These are phyloP conservation scores for Achlya hypogyna DNA, from an alignment of 352 stramenopile species.

Conservation along the genomic window DNA sequence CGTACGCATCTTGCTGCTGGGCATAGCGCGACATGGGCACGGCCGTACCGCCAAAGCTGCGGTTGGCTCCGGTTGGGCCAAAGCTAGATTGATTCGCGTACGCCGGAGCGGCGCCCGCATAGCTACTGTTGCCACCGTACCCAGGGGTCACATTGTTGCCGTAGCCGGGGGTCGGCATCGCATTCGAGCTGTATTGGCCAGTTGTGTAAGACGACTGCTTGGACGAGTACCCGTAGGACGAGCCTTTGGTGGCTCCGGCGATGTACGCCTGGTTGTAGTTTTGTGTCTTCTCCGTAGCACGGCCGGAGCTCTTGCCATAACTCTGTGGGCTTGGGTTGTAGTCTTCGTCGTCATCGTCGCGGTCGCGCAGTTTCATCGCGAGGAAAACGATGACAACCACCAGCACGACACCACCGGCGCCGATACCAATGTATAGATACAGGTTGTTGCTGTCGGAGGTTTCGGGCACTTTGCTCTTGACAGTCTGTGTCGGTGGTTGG, in stretches of 20 bases:
- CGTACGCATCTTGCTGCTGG: background rate
- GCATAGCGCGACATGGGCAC: background rate
- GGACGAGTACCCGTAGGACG: background rate
- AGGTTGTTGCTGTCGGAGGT: background rate
- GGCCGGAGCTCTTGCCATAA: background rate
- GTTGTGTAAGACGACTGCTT: too few relatives aligned
- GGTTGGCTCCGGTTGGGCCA: background rate
- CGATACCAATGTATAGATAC: slow-evolving; percentile 18
- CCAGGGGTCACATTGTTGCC: background rate
- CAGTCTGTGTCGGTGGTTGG: background rate
- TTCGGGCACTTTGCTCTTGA: background rate
- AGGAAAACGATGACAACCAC: slow-evolving; percentile 10
- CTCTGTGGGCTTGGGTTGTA: background rate
- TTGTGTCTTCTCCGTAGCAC: background rate
- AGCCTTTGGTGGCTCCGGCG: background rate
- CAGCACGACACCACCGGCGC: slow-evolving; percentile 4
- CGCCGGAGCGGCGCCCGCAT: background rate
- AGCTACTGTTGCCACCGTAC: background rate
- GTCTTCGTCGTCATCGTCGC: slow-evolving; percentile 23
- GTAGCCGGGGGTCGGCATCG: slow-evolving; percentile 5
- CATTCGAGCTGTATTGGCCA: background rate
- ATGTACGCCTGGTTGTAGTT: background rate
- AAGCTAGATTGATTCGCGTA: slow-evolving; percentile 6
- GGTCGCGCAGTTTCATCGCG: background rate
- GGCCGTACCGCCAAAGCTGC: background rate